Conservation (phyloP, 345 rosid species). For the Rhodamnia argentea region DNA sequence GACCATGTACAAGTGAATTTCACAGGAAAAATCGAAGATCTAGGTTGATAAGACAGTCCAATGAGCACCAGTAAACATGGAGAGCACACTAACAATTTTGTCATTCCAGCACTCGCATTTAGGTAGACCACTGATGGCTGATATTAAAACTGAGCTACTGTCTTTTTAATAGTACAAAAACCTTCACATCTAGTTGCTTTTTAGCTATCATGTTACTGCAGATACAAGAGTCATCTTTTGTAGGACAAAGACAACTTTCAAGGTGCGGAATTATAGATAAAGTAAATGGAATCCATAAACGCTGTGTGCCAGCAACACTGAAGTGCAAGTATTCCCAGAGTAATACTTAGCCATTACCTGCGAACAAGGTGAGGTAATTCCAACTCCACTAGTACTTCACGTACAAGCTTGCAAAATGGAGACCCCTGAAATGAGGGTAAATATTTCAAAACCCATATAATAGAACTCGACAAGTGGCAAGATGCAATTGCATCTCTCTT, state of each 20-base stretch:
- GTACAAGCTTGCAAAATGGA: constrained; percentile 79
- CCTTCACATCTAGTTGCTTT: neutral
- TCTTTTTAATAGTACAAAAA: neutral
- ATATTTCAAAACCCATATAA: neutral
- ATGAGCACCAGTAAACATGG: neutral
- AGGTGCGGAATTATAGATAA: neutral
- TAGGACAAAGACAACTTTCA: neutral
- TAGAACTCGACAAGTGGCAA: neutral
- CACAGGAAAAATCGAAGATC: neutral
- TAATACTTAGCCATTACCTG: constrained; percentile 29
- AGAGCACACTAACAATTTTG: neutral
- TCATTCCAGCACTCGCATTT: neutral
- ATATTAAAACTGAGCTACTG: neutral
- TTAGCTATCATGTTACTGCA: neutral
- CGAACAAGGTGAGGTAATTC: constrained; percentile 68
- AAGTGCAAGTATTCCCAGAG: neutral
- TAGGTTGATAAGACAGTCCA: neutral
- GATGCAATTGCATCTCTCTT: neutral
- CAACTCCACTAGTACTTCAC: constrained; percentile 77
- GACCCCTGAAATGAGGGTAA: constrained; percentile 43
- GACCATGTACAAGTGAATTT: neutral
- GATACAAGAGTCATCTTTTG: neutral
- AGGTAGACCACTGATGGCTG: neutral
- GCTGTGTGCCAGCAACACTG: neutral
- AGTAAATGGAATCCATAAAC: neutral